A percentile compares a stretch with the other conserved stretches of the same genome.
Evolutionary conservation across 78 protist species (phyloP).

Genomic region (Dictyostelium citrinum): DNA sequence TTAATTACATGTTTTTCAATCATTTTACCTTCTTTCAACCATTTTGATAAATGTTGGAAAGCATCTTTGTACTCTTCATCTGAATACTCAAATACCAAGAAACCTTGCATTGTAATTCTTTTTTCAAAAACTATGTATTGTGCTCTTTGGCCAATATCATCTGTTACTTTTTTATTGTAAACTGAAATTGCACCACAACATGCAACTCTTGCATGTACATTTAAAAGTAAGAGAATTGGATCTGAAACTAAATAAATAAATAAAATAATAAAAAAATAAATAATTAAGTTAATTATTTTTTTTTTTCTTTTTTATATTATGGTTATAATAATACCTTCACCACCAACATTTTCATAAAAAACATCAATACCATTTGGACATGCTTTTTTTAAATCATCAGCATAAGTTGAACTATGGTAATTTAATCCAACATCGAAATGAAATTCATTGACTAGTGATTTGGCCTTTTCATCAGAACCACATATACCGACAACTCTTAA

Average conservation of each 20-base stretch:
- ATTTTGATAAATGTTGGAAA: neutral
- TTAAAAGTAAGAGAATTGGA: constrained; percentile 22
- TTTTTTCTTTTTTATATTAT: too few species aligned
- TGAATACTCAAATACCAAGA: constrained; percentile 6
- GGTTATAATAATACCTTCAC: constrained; percentile 11
- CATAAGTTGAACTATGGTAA: constrained; percentile 11
- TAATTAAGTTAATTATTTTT: too few species aligned
- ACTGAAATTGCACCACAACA: constrained; percentile 67
- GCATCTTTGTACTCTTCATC: neutral
- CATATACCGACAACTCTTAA: constrained; percentile 76
- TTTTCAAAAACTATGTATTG: constrained; percentile 9
- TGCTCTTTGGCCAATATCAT: neutral
- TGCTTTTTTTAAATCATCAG: neutral
- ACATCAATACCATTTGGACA: constrained; percentile 80
- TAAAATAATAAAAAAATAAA: too few species aligned
- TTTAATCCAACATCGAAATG: constrained; percentile 65
- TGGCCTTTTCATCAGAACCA: constrained; percentile 64
- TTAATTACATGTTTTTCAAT: constrained; percentile 13
- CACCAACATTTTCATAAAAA: constrained; percentile 88
- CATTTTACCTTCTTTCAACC: constrained; percentile 28
- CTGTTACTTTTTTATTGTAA: constrained; percentile 43
- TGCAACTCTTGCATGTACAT: constrained; percentile 24
- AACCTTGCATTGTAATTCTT: constrained; percentile 67
- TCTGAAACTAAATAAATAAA: neutral
- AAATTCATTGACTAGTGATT: constrained; percentile 5